Base-by-base conservation (phyloP, 352 stramenopile genomes). In the Phytophthora tubulina region DNA sequence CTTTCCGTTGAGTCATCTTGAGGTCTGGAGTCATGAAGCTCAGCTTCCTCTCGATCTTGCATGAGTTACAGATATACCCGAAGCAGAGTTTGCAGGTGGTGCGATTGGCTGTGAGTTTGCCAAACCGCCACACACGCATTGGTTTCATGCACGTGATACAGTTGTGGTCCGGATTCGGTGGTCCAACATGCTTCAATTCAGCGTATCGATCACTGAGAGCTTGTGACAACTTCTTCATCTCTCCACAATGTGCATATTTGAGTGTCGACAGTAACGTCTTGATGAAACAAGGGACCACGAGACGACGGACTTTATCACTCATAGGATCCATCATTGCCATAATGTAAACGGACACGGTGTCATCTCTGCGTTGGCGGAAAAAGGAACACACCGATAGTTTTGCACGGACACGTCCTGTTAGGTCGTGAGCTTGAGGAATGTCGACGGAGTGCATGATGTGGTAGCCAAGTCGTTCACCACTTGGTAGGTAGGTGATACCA, bases 401-500 rank as follows among this genome's bases (percentile, higher is more conserved):
- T 10, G 46, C 73, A 14, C 81, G 81, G 2, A 82, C 53, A 11
- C 72, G 66, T n/a, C 63, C 65, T 7, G 56, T 8, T 8, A 84
- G 63, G 27, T 69, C 68, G 1, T 74, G 62, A 27, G 59, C 65
- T 52, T 63, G 59, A 10, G 73, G 76, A 1, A 79, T 59, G 31
- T 74, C 53, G 5, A 86, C 63, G 44, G 81, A 87, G 51, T 89
- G 79, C 56, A 84, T 72, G 2, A 79, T 36, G 55, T 84, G 76
- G 67, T 84, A 85, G 33, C 78, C 78, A 3, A 88, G 54, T 30
- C 70, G 73, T 45, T 86, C 73, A 36, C 75, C 77, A 48, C 61
- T 80, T 0, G 59, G 30, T 0, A 82, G 52, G 0, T 32, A 48
- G 0, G 73, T 78, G 44, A 88, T 59, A 0, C 83, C 80, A 7